Percentiles rank a stretch among this genome's conserved stretches.
Conservation (phyloP, 2,329 filamentous ascomycete genomes). For the Samsoniella hepiali region DNA sequence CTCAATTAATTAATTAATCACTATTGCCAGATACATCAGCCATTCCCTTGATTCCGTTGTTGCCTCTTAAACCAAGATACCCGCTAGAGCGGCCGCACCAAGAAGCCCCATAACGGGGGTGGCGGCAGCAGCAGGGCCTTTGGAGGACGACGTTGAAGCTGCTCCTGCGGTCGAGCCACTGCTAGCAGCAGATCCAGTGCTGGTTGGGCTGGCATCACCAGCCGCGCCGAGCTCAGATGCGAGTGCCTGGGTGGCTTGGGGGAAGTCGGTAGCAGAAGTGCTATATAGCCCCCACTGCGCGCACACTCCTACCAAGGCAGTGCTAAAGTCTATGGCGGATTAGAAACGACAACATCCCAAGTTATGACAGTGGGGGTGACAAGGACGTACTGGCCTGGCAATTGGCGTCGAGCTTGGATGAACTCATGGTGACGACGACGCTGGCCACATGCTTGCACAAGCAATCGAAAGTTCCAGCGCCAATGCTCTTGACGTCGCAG, state of each 20-base stretch:
- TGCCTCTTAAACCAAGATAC: constrained; percentile 2
- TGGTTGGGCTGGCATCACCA: background rate
- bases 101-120: constrained; percentile 15
- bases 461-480: constrained; percentile 8
- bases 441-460: constrained; percentile 16
- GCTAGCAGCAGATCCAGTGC: constrained; percentile 3
- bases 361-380: too few relatives aligned
- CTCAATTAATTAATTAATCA: too few relatives aligned
- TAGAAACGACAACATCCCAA: background rate
- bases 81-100: constrained; percentile 14
- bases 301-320: constrained; percentile 5
- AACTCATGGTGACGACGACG: constrained; percentile 3
- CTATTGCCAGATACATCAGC: too few relatives aligned
- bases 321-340: background rate
- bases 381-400: constrained; percentile 14
- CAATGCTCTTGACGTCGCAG: constrained; percentile 12
- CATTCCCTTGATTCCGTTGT: background rate
- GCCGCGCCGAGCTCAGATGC: constrained; percentile 15
- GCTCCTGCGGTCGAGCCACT: constrained; percentile 11
- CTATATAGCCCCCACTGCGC: constrained; percentile 8
- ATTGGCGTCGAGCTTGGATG: background rate
- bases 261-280: constrained; percentile 7
- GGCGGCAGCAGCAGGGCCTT: constrained; percentile 13
- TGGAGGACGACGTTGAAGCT: constrained; percentile 7
- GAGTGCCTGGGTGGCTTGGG: constrained; percentile 14